Conservation (phyloP, 164 flowering plant genomes). For the Litsea cubeba region DNA sequence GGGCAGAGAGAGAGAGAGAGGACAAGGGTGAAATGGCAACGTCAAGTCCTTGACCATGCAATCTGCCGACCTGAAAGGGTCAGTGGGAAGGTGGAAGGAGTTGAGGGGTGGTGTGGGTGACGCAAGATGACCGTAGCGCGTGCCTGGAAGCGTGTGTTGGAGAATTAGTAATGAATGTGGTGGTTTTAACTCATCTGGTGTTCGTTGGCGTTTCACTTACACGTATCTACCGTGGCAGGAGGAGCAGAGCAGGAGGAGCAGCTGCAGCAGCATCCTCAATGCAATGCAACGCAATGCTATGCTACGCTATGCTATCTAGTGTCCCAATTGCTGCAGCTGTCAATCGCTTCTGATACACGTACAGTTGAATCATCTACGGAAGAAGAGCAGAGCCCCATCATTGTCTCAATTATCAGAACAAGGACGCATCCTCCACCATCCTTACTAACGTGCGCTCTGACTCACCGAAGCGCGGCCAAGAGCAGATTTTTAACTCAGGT, state of each 20-base stretch:
- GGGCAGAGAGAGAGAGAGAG: background rate
- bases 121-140: constrained; percentile 23
- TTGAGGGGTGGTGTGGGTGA: background rate
- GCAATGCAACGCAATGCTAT: too few relatives aligned
- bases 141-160: constrained; percentile 49
- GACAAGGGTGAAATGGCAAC: background rate
- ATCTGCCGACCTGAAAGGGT: background rate
- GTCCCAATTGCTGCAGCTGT: constrained; percentile 1
- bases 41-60: background rate
- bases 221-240: too few relatives aligned
- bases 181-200: constrained; percentile 12
- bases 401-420: constrained; percentile 16
- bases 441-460: background rate
- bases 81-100: too few relatives aligned
- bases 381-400: constrained; percentile 13
- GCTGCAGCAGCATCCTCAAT: too few relatives aligned
- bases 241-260: too few relatives aligned
- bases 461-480: background rate
- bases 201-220: too few relatives aligned
- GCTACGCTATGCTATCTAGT: too few relatives aligned
- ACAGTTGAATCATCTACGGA: too few relatives aligned
- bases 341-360: background rate
- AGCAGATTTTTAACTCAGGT: too few relatives aligned
- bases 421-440: background rate
- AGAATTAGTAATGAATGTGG: constrained; percentile 29